These are phyloP conservation scores for Phytophthora rubi DNA, from an alignment of 352 stramenopile genomes.

Conservation along the genomic window DNA sequence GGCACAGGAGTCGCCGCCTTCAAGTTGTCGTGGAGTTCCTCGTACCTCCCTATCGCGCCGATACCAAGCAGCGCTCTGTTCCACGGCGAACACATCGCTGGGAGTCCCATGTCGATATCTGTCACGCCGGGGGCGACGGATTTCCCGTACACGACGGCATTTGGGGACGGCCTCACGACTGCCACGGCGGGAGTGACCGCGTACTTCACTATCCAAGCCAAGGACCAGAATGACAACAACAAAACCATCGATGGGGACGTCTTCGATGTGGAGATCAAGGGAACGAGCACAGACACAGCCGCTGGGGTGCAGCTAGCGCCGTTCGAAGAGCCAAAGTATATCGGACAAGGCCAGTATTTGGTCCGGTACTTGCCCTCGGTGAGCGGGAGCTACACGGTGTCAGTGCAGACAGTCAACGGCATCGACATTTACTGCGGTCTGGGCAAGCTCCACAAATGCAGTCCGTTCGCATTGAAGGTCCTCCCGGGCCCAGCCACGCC, in stretches of 20 bases:
- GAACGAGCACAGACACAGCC: constrained; percentile 21
- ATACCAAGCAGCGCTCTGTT: constrained; percentile 88
- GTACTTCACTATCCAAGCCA: constrained; percentile 94
- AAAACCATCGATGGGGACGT: constrained; percentile 82
- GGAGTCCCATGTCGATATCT: constrained; percentile 91
- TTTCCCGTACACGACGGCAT: constrained; percentile 95
- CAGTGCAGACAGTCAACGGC: constrained; percentile 90
- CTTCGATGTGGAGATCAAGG: constrained; percentile 74
- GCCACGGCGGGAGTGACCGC: constrained; percentile 88
- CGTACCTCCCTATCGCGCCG: constrained; percentile 82
- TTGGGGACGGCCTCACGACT: constrained; percentile 70
- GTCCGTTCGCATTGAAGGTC: constrained; percentile 92
- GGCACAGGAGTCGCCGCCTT: constrained; percentile 90
- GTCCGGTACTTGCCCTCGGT: constrained; percentile 89
- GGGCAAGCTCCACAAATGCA: constrained; percentile 93
- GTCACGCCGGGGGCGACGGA: constrained; percentile 94
- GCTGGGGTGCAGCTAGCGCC: constrained; percentile 50
- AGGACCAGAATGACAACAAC: constrained; percentile 93
- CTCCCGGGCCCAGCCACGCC: constrained; percentile 88
- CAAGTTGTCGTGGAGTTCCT: constrained; percentile 93
- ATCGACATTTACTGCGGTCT: constrained; percentile 96
- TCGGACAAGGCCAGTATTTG: constrained; percentile 91
- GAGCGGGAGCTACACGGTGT: constrained; percentile 90
- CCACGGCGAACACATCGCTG: constrained; percentile 92
- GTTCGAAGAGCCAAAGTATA: constrained; percentile 82